phyloP scores from a whole-genome alignment of 306 rosid genomes.

The Mimosa pudica region DNA sequence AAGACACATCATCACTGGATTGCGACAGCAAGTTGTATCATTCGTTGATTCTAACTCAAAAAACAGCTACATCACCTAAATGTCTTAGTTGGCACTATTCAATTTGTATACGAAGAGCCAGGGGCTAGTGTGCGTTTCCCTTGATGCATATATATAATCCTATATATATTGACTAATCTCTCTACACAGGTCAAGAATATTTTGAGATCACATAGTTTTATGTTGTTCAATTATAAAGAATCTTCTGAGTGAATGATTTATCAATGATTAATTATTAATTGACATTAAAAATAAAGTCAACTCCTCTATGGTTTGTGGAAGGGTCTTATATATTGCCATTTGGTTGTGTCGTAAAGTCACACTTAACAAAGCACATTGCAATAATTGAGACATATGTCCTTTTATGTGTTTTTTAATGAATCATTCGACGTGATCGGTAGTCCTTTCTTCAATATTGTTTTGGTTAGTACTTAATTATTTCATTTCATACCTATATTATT shows the following conservation, averaged over 20 bases:
- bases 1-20: neutral
- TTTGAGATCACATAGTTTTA: neutral
- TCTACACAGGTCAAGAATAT: conserved; percentile 28
- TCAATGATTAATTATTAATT: neutral
- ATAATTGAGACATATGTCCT: neutral
- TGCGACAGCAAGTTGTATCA: conserved; percentile 9
- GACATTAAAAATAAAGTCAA: neutral
- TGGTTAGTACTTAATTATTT: too few species aligned
- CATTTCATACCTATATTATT: neutral
- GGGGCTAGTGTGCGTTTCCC: neutral
- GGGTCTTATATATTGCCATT: neutral
- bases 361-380: neutral
- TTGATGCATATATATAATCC: neutral
- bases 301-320: neutral
- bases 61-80: neutral
- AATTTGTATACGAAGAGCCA: neutral
- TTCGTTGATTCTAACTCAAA: neutral
- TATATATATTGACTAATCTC: neutral
- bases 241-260: neutral
- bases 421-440: neutral
- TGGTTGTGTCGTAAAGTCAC: neutral
- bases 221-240: neutral
- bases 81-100: neutral
- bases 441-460: neutral
- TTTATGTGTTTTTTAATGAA: neutral